A percentile compares a stretch with the other conserved stretches of the same genome.
phyloP scores from a whole-genome alignment of 2,329 filamentous ascomycete species.

The Cyphellophora europaea region DNA sequence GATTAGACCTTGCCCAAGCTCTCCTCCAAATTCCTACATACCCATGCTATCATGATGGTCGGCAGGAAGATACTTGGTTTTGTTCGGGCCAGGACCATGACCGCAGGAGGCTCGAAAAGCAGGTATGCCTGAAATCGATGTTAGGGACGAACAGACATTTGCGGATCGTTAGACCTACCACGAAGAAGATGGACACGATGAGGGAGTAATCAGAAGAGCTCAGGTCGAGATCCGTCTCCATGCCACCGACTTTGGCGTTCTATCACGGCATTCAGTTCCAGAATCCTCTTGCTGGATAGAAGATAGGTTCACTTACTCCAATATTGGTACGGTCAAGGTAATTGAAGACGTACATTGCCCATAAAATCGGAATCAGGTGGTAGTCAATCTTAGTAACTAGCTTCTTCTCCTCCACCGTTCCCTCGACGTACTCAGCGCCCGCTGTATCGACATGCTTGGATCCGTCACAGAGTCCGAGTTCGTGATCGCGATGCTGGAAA shows the following conservation, averaged over 20 bases:
- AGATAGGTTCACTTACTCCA: conserved; percentile 3
- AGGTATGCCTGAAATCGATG: conserved; percentile 8
- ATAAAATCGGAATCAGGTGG: conserved; percentile 37
- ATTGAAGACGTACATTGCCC: conserved; percentile 27
- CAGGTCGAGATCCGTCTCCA: conserved; percentile 34
- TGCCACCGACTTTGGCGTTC: conserved; percentile 35
- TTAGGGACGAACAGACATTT: too few relatives aligned
- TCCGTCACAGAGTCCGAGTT: conserved; percentile 2
- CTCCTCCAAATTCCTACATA: conserved; percentile 1
- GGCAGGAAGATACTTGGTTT: conserved; percentile 12
- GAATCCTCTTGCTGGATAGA: neutral
- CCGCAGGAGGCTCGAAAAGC: conserved; percentile 32
- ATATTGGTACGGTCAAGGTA: conserved; percentile 37
- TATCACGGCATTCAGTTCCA: conserved; percentile 22
- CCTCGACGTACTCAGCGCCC: conserved; percentile 21
- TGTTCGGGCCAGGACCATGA: conserved; percentile 31
- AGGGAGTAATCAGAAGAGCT: conserved; percentile 34
- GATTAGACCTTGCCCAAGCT: neutral
- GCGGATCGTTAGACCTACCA: conserved; percentile 17
- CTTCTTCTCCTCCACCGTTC: conserved; percentile 32
- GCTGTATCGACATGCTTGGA: conserved; percentile 6
- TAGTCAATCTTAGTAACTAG: conserved; percentile 39
- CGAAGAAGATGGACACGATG: conserved; percentile 46
- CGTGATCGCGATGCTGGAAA: conserved; percentile 6
- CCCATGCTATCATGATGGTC: conserved; percentile 15